These are phyloP conservation scores for Porphyra umbilicalis DNA, from an alignment of 31 red algal genomes.

Conservation along the genomic window DNA sequence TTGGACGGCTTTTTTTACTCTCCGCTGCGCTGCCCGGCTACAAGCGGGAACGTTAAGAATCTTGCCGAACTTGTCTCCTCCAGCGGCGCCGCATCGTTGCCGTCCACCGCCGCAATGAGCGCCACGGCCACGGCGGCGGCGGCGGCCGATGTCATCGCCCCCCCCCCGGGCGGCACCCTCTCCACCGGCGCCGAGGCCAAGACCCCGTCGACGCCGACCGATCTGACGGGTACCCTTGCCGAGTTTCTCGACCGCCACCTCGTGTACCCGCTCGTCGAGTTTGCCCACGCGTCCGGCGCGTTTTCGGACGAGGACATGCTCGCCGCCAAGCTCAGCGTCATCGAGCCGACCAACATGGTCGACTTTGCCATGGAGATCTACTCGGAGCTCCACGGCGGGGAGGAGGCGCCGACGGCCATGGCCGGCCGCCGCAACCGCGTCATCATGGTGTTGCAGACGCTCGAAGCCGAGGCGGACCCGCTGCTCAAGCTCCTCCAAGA, in stretches of 20 bases:
- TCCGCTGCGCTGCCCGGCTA: too few relatives aligned
- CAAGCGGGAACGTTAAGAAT: too few relatives aligned
- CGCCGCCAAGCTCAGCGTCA: slow-evolving; percentile 61
- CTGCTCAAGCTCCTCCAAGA: slow-evolving; percentile 67
- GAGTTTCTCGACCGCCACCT: slow-evolving; percentile 87
- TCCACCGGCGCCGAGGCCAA: neutral
- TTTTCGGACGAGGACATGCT: slow-evolving; percentile 55
- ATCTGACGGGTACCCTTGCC: slow-evolving; percentile 65
- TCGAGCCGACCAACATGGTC: slow-evolving; percentile 89
- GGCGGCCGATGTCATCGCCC: neutral
- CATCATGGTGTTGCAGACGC: slow-evolving; percentile 58
- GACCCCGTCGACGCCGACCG: slow-evolving; percentile 3
- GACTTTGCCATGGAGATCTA: slow-evolving; percentile 87
- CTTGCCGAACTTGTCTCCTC: too few relatives aligned
- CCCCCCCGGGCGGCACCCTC: neutral
- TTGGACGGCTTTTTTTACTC: too few relatives aligned
- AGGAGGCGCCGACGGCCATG: slow-evolving; percentile 55
- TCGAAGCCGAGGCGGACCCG: slow-evolving; percentile 57
- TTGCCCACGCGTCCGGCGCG: slow-evolving; percentile 38
- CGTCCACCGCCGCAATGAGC: too few relatives aligned
- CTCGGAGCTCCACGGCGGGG: slow-evolving; percentile 39
- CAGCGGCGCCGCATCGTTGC: too few relatives aligned
- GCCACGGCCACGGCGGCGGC: neutral
- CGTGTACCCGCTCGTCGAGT: slow-evolving; percentile 76
- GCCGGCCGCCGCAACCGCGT: slow-evolving; percentile 60